These are phyloP conservation scores for Takakia lepidozioides DNA, from an alignment of 225 moss, liverwort and hornwort genomes.

Conservation along the genomic window DNA sequence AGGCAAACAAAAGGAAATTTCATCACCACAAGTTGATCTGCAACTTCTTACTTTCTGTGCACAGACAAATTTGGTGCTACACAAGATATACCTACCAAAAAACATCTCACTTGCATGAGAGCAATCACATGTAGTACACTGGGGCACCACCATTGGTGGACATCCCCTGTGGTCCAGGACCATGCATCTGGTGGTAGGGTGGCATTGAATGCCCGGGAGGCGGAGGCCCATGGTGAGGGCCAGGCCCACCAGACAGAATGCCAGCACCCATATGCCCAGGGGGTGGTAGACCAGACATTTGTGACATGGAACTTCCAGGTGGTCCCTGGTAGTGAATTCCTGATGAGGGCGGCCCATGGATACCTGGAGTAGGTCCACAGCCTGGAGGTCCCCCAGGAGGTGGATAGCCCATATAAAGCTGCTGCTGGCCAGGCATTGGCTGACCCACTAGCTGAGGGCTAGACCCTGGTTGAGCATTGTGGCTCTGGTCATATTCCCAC, in stretches of 20 bases:
- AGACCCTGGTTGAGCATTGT: slow-evolving; percentile 40
- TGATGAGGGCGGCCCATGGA: slow-evolving; percentile 64
- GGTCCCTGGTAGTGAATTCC: slow-evolving; percentile 54
- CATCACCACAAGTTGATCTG: no score
- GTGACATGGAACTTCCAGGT: slow-evolving; percentile 60
- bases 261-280: slow-evolving; percentile 73
- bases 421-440: slow-evolving; percentile 66
- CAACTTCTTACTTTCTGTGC: no score
- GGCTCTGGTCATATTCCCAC: slow-evolving; percentile 83
- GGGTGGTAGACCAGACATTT: slow-evolving; percentile 35
- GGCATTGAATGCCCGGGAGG: slow-evolving; percentile 77
- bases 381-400: slow-evolving; percentile 43
- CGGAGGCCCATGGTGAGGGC: slow-evolving; percentile 59
- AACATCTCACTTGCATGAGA: no score
- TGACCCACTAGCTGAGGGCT: slow-evolving; percentile 27
- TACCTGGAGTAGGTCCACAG: slow-evolving; percentile 59
- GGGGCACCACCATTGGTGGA: slow-evolving; percentile 81
- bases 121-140: slow-evolving; percentile 94
- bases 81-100: no score
- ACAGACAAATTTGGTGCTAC: no score
- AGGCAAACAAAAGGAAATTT: no score
- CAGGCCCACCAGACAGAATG: slow-evolving; percentile 63
- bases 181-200: slow-evolving; percentile 84
- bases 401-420: slow-evolving; percentile 54
- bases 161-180: slow-evolving; percentile 85